phyloP scores from a whole-genome alignment of 192 early-diverging fungal species.

The Podila epicladia region DNA sequence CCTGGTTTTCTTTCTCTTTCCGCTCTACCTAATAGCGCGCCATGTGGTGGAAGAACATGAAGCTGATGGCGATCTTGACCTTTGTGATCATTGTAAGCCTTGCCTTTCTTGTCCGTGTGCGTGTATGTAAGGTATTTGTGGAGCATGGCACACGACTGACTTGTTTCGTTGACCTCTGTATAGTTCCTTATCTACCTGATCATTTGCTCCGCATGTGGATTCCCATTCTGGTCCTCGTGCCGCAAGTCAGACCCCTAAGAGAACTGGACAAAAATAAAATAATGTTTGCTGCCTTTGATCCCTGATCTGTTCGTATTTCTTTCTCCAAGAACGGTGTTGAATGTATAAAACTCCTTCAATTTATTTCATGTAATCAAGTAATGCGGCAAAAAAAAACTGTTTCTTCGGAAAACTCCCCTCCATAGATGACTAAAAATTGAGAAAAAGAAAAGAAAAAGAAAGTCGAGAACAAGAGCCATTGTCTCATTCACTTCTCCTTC shows the following conservation, averaged over 20 bases:
- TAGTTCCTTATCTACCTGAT: conserved; percentile 82
- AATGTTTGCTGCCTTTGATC: not conserved
- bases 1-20: conserved; percentile 6
- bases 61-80: conserved; percentile 77
- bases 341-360: conserved; percentile 4
- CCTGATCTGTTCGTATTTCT: not conserved
- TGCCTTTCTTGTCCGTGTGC: not conserved
- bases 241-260: conserved; percentile 6
- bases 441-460: conserved; percentile 13
- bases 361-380: not conserved
- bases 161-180: conserved; percentile 2
- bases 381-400: not conserved
- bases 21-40: conserved; percentile 55
- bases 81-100: conserved; percentile 63
- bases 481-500: not conserved
- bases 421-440: not conserved
- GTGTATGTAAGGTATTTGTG: not conserved
- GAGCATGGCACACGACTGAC: not conserved
- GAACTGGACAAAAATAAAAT: not conserved
- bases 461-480: not conserved
- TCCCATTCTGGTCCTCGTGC: conserved; percentile 63
- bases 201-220: conserved; percentile 80
- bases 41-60: conserved; percentile 97
- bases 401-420: not conserved
- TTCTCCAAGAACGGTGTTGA: not conserved